Conservation (phyloP, 129 eudicot genomes). For the Logfia minima region DNA sequence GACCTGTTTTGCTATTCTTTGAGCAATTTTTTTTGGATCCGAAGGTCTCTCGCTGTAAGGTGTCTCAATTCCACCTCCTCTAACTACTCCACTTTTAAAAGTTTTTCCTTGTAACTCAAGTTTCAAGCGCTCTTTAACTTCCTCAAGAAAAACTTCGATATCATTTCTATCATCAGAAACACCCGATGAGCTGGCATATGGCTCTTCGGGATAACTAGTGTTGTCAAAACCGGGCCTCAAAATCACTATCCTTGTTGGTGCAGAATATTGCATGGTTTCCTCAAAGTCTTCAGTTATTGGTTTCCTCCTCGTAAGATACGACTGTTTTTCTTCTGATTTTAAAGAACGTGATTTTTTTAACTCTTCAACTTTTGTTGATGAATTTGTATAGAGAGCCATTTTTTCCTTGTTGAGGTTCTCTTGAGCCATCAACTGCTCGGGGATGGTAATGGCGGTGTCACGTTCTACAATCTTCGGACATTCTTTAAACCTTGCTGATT, state of each 20-base stretch:
- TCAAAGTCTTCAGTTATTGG: conserved; percentile 41
- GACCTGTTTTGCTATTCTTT: conserved; percentile 61
- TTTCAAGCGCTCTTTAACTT: conserved; percentile 83
- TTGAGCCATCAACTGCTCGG: conserved; percentile 76
- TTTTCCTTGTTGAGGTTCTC: conserved; percentile 78
- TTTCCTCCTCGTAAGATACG: conserved; percentile 36
- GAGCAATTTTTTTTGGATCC: conserved; percentile 64
- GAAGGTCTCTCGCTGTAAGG: conserved; percentile 72
- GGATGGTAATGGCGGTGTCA: conserved; percentile 38
- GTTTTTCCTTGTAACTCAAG: conserved; percentile 68
- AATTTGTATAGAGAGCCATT: conserved; percentile 54
- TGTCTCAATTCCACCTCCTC: conserved; percentile 91
- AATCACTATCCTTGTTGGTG: conserved; percentile 73
- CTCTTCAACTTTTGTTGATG: conserved; percentile 30
- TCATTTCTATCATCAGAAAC: conserved; percentile 69
- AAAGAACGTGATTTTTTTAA: conserved; percentile 26
- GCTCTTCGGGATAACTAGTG: conserved; percentile 48
- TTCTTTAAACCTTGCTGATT: conserved; percentile 75
- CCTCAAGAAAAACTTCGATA: conserved; percentile 92
- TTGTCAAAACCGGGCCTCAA: conserved; percentile 77
- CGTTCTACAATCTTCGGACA: conserved; percentile 67
- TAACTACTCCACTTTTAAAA: conserved; percentile 40
- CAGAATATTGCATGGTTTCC: conserved; percentile 34
- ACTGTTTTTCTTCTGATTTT: conserved; percentile 26
- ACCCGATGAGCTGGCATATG: conserved; percentile 66